Evolutionary conservation across 208 protist species (phyloP).

Genomic region (Trypanosoma theileri): DNA sequence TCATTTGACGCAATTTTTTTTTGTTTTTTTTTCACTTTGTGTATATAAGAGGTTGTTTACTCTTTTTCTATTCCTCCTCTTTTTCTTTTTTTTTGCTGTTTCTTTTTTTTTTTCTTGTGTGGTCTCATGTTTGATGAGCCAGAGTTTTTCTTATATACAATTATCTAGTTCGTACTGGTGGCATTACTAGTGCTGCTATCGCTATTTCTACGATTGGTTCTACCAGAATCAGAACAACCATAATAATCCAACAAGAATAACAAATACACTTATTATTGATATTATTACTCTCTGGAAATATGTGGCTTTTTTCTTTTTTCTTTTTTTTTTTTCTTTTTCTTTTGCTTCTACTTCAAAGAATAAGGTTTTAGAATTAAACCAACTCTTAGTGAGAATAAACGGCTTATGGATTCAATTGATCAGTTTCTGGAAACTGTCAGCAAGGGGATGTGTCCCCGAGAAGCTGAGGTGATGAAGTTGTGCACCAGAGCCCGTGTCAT

Average conservation of each 20-base stretch:
- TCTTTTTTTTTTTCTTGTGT: too few relatives aligned
- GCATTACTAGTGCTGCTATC: not conserved
- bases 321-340: conserved; percentile 13
- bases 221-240: too few relatives aligned
- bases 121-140: too few relatives aligned
- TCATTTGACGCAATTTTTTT: too few relatives aligned
- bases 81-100: too few relatives aligned
- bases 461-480: conserved; percentile 91
- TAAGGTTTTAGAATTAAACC: not conserved
- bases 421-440: conserved; percentile 96
- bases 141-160: too few relatives aligned
- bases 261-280: not conserved
- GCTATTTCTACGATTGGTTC: not conserved
- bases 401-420: conserved; percentile 89
- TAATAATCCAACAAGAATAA: not conserved
- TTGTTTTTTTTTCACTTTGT: too few relatives aligned
- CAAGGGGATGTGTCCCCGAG: conserved; percentile 93
- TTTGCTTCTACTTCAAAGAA: not conserved
- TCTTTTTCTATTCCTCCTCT: too few relatives aligned
- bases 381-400: not conserved
- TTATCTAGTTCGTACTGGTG: too few relatives aligned
- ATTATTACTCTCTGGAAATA: conserved; percentile 18
- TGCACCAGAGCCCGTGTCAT: conserved; percentile 85
- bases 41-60: too few relatives aligned
- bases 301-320: conserved; percentile 16